phyloP scores from a whole-genome alignment of 768 basidiomycete species.

The Zangia roseola region DNA sequence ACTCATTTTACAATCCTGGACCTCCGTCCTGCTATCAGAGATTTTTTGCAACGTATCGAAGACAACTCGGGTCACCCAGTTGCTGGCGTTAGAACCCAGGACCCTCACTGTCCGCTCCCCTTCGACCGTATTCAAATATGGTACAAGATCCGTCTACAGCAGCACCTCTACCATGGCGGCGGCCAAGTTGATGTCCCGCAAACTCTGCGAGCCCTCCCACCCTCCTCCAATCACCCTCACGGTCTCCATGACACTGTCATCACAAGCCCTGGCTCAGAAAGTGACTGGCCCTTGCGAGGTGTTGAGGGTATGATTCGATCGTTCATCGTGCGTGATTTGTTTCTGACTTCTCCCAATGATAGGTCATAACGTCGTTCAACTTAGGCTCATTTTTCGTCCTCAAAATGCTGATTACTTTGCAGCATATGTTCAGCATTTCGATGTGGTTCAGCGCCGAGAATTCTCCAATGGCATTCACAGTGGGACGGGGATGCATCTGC shows the following conservation, averaged over 20 bases:
- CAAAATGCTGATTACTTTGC: conserved; percentile 10
- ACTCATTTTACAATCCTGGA: neutral
- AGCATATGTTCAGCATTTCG: conserved; percentile 27
- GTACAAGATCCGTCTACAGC: neutral
- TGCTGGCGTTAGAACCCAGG: neutral
- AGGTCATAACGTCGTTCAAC: conserved; percentile 16
- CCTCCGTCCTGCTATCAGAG: neutral
- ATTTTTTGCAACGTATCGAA: neutral
- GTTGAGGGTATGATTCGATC: neutral
- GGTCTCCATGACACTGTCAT: conserved; percentile 13
- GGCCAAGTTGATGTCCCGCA: conserved; percentile 13
- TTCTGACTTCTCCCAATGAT: no score
- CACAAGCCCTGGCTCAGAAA: neutral
- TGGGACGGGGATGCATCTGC: conserved; percentile 21
- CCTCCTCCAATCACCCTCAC: conserved; percentile 1
- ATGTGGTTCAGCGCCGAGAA: conserved; percentile 17
- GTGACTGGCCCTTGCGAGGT: conserved; percentile 10
- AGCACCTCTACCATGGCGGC: conserved; percentile 1
- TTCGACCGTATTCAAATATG: neutral
- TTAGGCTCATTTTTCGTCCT: conserved; percentile 12
- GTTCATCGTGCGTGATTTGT: neutral
- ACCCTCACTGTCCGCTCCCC: neutral
- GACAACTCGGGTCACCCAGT: neutral
- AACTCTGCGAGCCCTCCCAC: conserved; percentile 1
- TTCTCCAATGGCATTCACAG: conserved; percentile 8